Evolutionary conservation across 805 yeast species (phyloP).

Genomic region (Ogataea saltuana): DNA sequence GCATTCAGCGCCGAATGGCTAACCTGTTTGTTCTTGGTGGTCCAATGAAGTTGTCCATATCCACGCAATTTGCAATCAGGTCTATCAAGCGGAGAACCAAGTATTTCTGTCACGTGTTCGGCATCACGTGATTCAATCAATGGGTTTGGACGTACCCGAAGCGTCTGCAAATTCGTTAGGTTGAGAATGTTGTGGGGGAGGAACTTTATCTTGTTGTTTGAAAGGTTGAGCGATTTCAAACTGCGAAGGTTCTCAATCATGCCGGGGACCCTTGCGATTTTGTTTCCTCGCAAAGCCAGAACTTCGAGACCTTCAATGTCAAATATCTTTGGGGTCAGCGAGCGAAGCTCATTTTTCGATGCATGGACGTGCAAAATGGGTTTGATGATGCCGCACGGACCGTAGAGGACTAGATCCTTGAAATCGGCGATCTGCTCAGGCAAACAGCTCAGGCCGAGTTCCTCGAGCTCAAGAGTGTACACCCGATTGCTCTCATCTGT

Average conservation of each 20-base stretch:
- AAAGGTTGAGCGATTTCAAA: conserved; percentile 52
- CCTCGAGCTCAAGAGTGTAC: conserved; percentile 48
- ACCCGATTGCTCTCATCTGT: conserved; percentile 32
- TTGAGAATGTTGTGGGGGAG: conserved; percentile 56
- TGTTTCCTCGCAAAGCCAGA: conserved; percentile 52
- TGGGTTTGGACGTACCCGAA: conserved; percentile 61
- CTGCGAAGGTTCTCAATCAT: conserved; percentile 42
- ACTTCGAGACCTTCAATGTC: conserved; percentile 51
- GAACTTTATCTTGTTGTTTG: conserved; percentile 49
- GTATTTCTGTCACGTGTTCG: conserved; percentile 13
- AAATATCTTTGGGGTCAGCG: conserved; percentile 52
- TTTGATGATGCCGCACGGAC: conserved; percentile 33
- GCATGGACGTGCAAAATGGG: conserved; percentile 50
- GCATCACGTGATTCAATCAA: conserved; percentile 30
- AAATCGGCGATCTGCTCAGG: conserved; percentile 63
- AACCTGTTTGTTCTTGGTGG: conserved; percentile 25
- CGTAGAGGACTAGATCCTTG: conserved; percentile 51
- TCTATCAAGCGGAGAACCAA: conserved; percentile 20
- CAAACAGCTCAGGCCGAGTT: conserved; percentile 45
- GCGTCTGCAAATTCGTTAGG: conserved; percentile 41
- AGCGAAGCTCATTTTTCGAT: conserved; percentile 48
- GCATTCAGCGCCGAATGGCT: conserved; percentile 25
- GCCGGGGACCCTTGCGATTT: conserved; percentile 48
- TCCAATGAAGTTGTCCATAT: conserved; percentile 35
- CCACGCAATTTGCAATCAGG: conserved; percentile 22